Evolutionary conservation across 768 basidiomycete species (phyloP).

Genomic region (Kwoniella dendrophila): DNA sequence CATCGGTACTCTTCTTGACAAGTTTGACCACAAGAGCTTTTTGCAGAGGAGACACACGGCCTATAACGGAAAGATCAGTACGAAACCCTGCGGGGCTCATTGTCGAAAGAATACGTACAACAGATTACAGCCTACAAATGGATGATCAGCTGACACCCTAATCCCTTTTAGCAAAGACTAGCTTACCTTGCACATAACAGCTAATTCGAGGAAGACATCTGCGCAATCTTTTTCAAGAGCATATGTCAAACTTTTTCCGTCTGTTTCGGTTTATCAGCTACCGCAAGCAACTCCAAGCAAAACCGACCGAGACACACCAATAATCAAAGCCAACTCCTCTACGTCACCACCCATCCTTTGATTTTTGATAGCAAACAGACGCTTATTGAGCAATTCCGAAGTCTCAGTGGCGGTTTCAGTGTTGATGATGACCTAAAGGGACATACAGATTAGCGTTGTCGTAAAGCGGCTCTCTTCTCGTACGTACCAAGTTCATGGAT

Average conservation of each 20-base stretch:
- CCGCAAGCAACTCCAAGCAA: background rate
- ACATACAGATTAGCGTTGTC: no score
- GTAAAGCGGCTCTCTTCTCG: no score
- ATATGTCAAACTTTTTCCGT: slow-evolving; percentile 90
- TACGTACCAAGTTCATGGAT: slow-evolving; percentile 92
- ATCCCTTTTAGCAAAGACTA: background rate
- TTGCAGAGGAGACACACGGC: slow-evolving; percentile 95
- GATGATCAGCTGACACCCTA: slow-evolving; percentile 5
- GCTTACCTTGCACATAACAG: slow-evolving; percentile 83
- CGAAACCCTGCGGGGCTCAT: background rate
- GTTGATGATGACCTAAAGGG: slow-evolving; percentile 84
- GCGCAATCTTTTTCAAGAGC: slow-evolving; percentile 92
- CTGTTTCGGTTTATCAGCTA: slow-evolving; percentile 58
- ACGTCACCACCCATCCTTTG: slow-evolving; percentile 87
- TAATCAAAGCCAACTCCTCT: slow-evolving; percentile 91
- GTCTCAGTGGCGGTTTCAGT: slow-evolving; percentile 81
- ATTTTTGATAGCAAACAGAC: slow-evolving; percentile 87
- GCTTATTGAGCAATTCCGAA: slow-evolving; percentile 80
- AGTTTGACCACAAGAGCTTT: slow-evolving; percentile 97
- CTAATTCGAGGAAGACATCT: slow-evolving; percentile 86
- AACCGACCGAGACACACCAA: slow-evolving; percentile 63
- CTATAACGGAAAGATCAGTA: slow-evolving; percentile 57
- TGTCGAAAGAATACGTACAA: slow-evolving; percentile 62
- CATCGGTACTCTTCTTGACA: slow-evolving; percentile 94
- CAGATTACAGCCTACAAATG: slow-evolving; percentile 75